Evolutionary conservation across 2,329 filamentous ascomycete species (phyloP).

Genomic region (Colletotrichum gloeosporioides): DNA sequence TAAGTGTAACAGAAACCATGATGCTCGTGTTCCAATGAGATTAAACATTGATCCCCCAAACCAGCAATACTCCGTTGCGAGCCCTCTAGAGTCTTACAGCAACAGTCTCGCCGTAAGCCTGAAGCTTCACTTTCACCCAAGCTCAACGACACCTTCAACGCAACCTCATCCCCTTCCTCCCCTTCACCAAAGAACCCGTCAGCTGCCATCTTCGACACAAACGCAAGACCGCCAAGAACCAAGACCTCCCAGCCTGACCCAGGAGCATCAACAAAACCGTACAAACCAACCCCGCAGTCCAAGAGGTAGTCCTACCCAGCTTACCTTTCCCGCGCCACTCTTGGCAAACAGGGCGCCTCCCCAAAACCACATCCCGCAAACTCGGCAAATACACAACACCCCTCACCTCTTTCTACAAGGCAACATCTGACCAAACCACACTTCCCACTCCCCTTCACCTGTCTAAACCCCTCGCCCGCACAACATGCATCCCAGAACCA

Average conservation of each 20-base stretch:
- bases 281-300: not conserved
- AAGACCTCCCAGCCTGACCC: not conserved
- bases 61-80: not conserved
- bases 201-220: not conserved
- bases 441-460: not conserved
- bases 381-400: not conserved
- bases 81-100: not conserved
- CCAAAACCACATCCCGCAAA: not conserved
- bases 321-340: not conserved
- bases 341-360: not conserved
- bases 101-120: not conserved
- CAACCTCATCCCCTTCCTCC: not conserved
- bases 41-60: not conserved
- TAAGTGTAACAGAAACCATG: not conserved
- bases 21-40: not conserved
- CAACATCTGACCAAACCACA: not conserved
- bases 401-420: not conserved
- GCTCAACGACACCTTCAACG: not conserved
- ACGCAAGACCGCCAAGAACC: not conserved
- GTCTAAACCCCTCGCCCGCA: not conserved
- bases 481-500: not conserved
- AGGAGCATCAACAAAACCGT: not conserved
- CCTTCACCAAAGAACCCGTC: not conserved
- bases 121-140: not conserved
- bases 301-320: not conserved